A percentile compares a stretch with the other conserved stretches of the same genome.
Conservation (phyloP, 2,329 filamentous ascomycete genomes). For the Fusarium sp. region DNA sequence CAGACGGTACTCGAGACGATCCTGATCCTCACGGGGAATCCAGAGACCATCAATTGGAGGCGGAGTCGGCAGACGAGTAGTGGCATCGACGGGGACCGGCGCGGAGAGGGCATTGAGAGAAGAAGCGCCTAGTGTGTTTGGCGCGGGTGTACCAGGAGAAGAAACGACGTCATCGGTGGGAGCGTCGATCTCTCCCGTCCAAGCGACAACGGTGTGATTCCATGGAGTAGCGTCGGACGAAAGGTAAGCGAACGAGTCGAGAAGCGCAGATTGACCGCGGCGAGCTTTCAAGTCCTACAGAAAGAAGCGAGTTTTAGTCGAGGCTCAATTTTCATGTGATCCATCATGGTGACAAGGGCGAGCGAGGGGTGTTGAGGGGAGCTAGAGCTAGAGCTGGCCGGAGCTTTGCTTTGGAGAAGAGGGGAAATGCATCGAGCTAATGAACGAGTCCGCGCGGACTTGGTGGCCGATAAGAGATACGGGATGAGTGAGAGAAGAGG, state of each 20-base stretch:
- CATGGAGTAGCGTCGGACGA: slow-evolving; percentile 83
- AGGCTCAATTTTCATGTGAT: slow-evolving; percentile 28
- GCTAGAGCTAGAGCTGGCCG: slow-evolving; percentile 23
- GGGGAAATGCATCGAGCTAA: slow-evolving; percentile 30
- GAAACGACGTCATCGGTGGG: slow-evolving; percentile 54
- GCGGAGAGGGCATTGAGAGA: slow-evolving; percentile 78
- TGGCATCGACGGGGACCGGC: slow-evolving; percentile 75
- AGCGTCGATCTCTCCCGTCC: slow-evolving; percentile 85
- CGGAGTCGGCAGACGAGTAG: slow-evolving; percentile 62
- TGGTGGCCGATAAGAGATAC: slow-evolving; percentile 25
- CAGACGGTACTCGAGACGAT: slow-evolving; percentile 76
- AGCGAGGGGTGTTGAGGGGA: slow-evolving; percentile 19
- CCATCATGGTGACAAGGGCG: slow-evolving; percentile 4
- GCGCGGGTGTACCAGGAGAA: slow-evolving; percentile 56
- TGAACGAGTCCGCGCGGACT: slow-evolving; percentile 11
- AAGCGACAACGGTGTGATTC: slow-evolving; percentile 92
- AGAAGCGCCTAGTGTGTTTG: slow-evolving; percentile 57
- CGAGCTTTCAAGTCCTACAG: slow-evolving; percentile 75
- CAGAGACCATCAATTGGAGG: slow-evolving; percentile 72
- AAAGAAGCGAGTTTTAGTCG: slow-evolving; percentile 15
- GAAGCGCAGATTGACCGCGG: slow-evolving; percentile 87
- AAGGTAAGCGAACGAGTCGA: slow-evolving; percentile 88
- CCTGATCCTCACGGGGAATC: slow-evolving; percentile 73
- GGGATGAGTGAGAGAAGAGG: slow-evolving; percentile 20
- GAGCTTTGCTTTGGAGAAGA: slow-evolving; percentile 38